Percentiles rank a stretch among this genome's conserved stretches.
Conservation (phyloP, 768 basidiomycete species). For the Sporobolomyces pararoseus region DNA sequence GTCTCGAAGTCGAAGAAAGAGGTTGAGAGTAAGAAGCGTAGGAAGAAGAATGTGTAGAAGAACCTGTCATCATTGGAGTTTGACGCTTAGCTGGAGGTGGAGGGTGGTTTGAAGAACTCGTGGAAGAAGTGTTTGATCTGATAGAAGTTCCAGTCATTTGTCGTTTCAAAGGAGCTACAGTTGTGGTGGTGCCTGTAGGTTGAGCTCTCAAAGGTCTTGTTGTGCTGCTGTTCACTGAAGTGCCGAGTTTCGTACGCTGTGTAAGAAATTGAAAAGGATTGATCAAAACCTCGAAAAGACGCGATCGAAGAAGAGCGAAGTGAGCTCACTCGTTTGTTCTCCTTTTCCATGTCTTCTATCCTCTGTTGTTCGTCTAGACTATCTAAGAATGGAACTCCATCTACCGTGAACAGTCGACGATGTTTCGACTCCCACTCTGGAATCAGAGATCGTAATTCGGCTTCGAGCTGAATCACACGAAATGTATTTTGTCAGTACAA, state of each 20-base stretch:
- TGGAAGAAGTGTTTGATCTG: background rate
- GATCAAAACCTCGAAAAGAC: too few species aligned
- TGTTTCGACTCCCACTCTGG: slow-evolving; percentile 81
- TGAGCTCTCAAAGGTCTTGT: slow-evolving; percentile 28
- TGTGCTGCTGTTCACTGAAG: slow-evolving; percentile 1
- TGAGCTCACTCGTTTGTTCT: slow-evolving; percentile 52
- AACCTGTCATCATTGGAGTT: background rate
- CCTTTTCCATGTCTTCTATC: slow-evolving; percentile 64
- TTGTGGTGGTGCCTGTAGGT: slow-evolving; percentile 15
- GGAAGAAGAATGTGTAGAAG: background rate
- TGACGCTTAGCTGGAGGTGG: slow-evolving; percentile 26
- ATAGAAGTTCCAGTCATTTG: slow-evolving; percentile 37
- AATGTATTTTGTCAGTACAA: background rate
- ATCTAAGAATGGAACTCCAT: slow-evolving; percentile 75
- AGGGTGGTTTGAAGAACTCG: background rate
- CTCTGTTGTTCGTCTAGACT: slow-evolving; percentile 69
- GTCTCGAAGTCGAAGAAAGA: background rate
- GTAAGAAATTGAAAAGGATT: too few species aligned
- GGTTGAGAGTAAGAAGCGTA: background rate
- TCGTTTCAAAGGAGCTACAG: slow-evolving; percentile 30
- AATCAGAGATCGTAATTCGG: slow-evolving; percentile 71
- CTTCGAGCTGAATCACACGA: slow-evolving; percentile 64
- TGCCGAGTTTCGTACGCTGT: slow-evolving; percentile 27
- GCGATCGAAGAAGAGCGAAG: background rate
- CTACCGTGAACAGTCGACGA: slow-evolving; percentile 71